Evolutionary conservation across 1,284 basidiomycete genomes (phyloP), one percentile per base, ranked within the genome.

Genomic region (Microbotryum intermedium): DNA sequence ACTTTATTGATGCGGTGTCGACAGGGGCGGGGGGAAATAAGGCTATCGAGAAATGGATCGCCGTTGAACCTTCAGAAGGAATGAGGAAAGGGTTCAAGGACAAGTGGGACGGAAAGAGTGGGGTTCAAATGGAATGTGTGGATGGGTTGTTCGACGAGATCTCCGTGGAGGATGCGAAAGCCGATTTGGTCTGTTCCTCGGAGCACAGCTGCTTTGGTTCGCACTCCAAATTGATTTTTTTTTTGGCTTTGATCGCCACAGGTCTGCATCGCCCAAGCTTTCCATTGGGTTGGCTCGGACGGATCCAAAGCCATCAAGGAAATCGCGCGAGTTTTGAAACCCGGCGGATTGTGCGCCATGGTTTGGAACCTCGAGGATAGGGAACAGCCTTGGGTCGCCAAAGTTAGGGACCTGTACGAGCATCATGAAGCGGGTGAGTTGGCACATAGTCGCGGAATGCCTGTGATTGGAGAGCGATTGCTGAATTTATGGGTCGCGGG

Each of bases 111-210:
- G 66, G 62, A 45, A 20, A 68, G 23, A 21, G 51, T 28, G 50
- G 47, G 20, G 20, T 56, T 26, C 48, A 69, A 20, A 56, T 68
- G 3, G 43, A 47, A 3, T 65, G 67, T 0, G 69, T 74, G 7
- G 72, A 76, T 23, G 77, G 77, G 3, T 65, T 70, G 4, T 79
- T 79, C 57, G 74, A 75, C 26, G 71, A 74, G 61, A 70, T 77
- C 5, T 60, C 67, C 58, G 69, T n/a, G 0, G 61, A 59, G 21
- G 57, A 70, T 25, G 72, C 66, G 0, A 52, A 58, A 1, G 74
- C 72, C 6, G 76, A 78, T 63, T 61, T 71, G 9, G 72, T 78
- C 6, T 56, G 75, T n/a, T 72, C 74, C 58, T 74, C 74, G 4
- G 74, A 75, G 59, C 75, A 74, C 7, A 76, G 70, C 69, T 73